Conservation (phyloP, 2,329 filamentous ascomycete genomes). For the Endoconidiophora polonica region DNA sequence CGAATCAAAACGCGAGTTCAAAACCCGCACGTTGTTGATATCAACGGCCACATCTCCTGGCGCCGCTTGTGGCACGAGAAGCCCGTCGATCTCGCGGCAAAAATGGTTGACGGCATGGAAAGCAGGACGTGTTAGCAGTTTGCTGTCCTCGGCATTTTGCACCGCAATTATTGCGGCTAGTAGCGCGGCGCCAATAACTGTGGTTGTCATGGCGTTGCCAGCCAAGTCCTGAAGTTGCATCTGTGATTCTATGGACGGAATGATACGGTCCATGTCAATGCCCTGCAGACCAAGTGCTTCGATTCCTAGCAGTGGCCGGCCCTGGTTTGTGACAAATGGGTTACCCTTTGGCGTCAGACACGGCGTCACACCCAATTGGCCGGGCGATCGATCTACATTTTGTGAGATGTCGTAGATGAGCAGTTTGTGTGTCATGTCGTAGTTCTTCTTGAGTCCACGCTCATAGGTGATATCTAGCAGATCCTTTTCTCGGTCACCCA, state of each 20-base stretch:
- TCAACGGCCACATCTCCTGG: not conserved
- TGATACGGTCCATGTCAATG: conserved; percentile 43
- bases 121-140: no score
- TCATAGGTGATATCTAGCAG: conserved; percentile 46
- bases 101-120: no score
- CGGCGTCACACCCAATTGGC: conserved; percentile 39
- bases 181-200: conserved; percentile 49
- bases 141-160: no score
- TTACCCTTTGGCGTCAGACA: conserved; percentile 54
- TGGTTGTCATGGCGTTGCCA: conserved; percentile 66
- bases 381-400: conserved; percentile 46
- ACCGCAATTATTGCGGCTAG: conserved; percentile 36
- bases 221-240: conserved; percentile 50
- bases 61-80: no score
- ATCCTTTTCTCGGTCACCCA: conserved; percentile 47
- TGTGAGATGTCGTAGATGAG: conserved; percentile 50
- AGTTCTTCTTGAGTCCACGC: conserved; percentile 23
- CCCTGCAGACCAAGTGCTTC: conserved; percentile 54
- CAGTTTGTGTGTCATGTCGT: conserved; percentile 30
- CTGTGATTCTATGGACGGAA: conserved; percentile 46
- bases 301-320: conserved; percentile 41
- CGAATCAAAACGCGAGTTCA: no score
- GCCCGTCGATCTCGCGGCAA: no score
- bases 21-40: not conserved
- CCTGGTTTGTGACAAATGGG: conserved; percentile 42